These are phyloP conservation scores for Colletotrichum zoysiae DNA, from an alignment of 2,329 filamentous ascomycete species.

Conservation along the genomic window DNA sequence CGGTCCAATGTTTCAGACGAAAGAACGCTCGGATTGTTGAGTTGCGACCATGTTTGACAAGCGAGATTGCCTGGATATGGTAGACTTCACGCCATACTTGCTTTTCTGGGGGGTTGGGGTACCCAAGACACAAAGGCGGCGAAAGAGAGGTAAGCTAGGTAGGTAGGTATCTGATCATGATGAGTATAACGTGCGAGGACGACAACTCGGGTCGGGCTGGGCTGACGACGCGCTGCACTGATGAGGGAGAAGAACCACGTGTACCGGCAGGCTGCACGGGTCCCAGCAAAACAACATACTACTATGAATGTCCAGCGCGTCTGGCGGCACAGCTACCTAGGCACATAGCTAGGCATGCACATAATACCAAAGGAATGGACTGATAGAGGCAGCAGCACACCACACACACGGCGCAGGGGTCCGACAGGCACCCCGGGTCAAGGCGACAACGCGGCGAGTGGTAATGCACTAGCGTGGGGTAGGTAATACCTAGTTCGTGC, in stretches of 20 bases:
- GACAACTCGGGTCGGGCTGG: too few species aligned
- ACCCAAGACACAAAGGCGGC: conserved; percentile 11
- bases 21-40: conserved; percentile 35
- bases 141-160: background rate
- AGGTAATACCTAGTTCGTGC: conserved; percentile 17
- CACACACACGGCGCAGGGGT: conserved; percentile 22
- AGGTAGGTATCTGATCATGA: background rate
- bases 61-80: conserved; percentile 30
- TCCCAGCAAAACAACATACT: background rate
- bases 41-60: conserved; percentile 6
- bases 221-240: background rate
- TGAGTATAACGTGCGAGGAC: background rate
- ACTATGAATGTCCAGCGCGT: background rate
- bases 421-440: conserved; percentile 24
- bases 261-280: background rate
- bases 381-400: too few species aligned
- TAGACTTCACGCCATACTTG: background rate
- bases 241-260: background rate
- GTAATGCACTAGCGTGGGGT: conserved; percentile 27
- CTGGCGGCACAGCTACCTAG: background rate
- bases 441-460: conserved; percentile 32
- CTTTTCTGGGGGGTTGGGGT: conserved; percentile 1
- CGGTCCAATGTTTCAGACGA: conserved; percentile 37
- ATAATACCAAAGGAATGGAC: too few species aligned
- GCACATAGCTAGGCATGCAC: background rate